Evolutionary conservation across 257 asterid genomes (phyloP).

Genomic region (Solanum virginianum): DNA sequence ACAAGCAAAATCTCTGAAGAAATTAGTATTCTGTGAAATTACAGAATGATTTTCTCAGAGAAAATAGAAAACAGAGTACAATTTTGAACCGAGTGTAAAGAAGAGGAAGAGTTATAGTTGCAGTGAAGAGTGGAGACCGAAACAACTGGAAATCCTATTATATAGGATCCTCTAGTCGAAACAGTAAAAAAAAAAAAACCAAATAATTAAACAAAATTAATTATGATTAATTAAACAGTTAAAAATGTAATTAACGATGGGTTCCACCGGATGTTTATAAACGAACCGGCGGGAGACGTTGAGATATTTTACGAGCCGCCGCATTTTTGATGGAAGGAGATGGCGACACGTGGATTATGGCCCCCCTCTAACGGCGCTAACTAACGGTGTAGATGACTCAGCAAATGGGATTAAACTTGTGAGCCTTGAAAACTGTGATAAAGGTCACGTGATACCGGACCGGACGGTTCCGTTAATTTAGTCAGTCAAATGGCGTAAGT

Average conservation of each 20-base stretch:
- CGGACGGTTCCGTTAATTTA: slow-evolving; percentile 37
- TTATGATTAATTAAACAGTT: not conserved
- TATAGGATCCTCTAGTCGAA: slow-evolving; percentile 36
- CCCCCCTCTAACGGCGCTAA: not conserved
- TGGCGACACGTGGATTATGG: slow-evolving; percentile 24
- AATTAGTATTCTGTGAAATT: not conserved
- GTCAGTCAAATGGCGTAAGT: slow-evolving; percentile 29
- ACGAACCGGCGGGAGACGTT: not conserved
- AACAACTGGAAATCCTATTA: slow-evolving; percentile 22
- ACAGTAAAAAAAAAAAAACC: not conserved
- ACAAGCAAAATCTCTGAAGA: not conserved
- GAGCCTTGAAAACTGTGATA: slow-evolving; percentile 12
- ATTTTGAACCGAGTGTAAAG: not conserved
- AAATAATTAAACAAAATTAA: not conserved
- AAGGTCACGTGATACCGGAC: slow-evolving; percentile 37
- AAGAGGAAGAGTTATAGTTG: slow-evolving; percentile 3
- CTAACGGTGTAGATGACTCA: slow-evolving; percentile 2
- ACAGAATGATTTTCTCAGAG: not conserved
- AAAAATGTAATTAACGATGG: not conserved
- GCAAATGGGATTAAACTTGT: not conserved
- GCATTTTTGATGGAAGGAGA: slow-evolving; percentile 22
- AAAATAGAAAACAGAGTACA: not conserved
- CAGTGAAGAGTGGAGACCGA: slow-evolving; percentile 29
- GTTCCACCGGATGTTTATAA: not conserved
- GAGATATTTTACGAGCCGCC: slow-evolving; percentile 52